These are phyloP conservation scores for Heliocybe sulcata DNA, from an alignment of 1,284 basidiomycete species.

Conservation along the genomic window DNA sequence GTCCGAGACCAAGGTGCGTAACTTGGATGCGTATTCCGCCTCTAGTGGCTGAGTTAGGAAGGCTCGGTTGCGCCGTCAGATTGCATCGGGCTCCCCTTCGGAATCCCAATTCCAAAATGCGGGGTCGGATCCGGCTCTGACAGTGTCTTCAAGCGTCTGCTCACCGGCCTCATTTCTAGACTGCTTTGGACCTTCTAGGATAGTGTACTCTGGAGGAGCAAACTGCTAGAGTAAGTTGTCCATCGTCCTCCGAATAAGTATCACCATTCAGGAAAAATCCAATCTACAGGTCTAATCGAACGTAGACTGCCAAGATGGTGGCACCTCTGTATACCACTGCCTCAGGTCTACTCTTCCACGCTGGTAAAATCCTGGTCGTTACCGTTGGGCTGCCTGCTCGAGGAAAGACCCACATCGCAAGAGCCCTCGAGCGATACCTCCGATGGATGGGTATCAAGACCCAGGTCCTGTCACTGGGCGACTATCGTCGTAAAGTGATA, in stretches of 20 bases:
- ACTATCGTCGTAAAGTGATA: slow-evolving; percentile 86
- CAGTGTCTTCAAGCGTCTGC: too few species aligned
- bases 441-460: slow-evolving; percentile 98
- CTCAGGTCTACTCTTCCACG: slow-evolving; percentile 85
- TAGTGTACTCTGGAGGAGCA: too few species aligned
- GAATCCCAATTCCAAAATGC: too few species aligned
- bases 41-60: neutral
- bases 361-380: slow-evolving; percentile 89
- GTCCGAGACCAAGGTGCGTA: neutral
- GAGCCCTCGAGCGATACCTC: slow-evolving; percentile 92
- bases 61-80: neutral
- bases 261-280: neutral
- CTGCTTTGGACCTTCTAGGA: too few species aligned
- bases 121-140: too few species aligned
- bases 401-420: slow-evolving; percentile 95
- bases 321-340: slow-evolving; percentile 84
- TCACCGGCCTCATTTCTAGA: too few species aligned
- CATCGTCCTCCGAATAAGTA: too few species aligned
- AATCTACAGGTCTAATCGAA: neutral
- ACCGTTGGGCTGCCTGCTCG: slow-evolving; percentile 90
- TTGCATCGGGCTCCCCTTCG: too few species aligned
- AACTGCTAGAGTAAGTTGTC: neutral
- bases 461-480: slow-evolving; percentile 89
- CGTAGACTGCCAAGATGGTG: slow-evolving; percentile 45
- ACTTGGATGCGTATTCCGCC: neutral